phyloP scores from a whole-genome alignment of 1,139 yeast genomes.

The Meyerozyma carpophila region DNA sequence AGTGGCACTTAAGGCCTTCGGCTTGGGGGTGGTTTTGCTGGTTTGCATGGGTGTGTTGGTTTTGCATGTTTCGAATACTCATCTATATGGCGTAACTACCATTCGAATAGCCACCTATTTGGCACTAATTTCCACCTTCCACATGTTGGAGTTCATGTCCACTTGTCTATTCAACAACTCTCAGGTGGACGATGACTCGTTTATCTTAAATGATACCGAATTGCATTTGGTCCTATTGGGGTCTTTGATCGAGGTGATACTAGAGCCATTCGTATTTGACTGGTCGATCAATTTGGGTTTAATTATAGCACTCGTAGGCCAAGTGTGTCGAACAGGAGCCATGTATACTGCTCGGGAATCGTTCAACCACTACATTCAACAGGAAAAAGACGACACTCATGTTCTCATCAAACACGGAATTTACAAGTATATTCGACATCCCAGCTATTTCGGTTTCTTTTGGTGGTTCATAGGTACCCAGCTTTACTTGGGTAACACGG shows the following conservation, averaged over 20 bases:
- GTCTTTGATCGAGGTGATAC: conserved; percentile 21
- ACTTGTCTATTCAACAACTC: conserved; percentile 70
- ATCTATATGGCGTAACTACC: neutral
- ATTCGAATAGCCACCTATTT: conserved; percentile 36
- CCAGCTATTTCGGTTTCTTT: conserved; percentile 86
- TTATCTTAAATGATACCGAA: conserved; percentile 66
- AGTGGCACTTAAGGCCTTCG: conserved; percentile 28
- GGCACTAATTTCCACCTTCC: conserved; percentile 55
- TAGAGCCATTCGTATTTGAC: conserved; percentile 2
- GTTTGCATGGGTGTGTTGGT: conserved; percentile 1
- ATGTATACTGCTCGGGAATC: conserved; percentile 86
- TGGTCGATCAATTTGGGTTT: conserved; percentile 37
- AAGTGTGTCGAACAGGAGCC: conserved; percentile 60
- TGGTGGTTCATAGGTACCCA: conserved; percentile 94
- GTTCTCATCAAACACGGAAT: conserved; percentile 67
- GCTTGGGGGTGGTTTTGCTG: conserved; percentile 24
- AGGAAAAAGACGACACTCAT: conserved; percentile 46
- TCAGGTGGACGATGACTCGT: conserved; percentile 69
- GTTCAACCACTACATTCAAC: conserved; percentile 78
- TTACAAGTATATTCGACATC: conserved; percentile 68
- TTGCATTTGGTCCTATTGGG: conserved; percentile 58
- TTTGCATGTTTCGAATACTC: neutral
- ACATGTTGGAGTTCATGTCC: conserved; percentile 71
- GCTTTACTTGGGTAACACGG: conserved; percentile 52
- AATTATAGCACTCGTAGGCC: conserved; percentile 51